phyloP scores from a whole-genome alignment of 352 stramenopile species.

The Chrysophaeum taylorii region DNA sequence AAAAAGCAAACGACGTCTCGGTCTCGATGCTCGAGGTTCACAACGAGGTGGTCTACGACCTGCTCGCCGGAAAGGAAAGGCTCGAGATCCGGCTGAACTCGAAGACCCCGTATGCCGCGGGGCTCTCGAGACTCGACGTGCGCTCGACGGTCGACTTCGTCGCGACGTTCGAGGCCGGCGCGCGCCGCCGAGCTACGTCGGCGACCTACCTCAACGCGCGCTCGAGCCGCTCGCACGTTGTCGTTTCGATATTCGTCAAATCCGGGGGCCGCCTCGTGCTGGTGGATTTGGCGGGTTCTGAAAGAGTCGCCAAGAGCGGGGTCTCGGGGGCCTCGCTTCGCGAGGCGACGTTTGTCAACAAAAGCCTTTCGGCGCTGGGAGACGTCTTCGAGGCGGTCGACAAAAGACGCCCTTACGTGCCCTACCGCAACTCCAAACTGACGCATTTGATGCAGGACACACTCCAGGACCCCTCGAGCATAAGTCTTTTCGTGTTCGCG shows the following conservation, averaged over 20 bases:
- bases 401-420: conserved; percentile 61
- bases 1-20: too few species aligned
- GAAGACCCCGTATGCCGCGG: conserved; percentile 25
- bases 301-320: conserved; percentile 47
- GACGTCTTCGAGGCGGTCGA: conserved; percentile 78
- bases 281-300: conserved; percentile 42
- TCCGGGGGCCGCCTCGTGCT: conserved; percentile 39
- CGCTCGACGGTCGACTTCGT: conserved; percentile 32
- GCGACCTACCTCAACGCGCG: conserved; percentile 50
- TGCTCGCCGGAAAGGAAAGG: too few species aligned
- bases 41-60: conserved; percentile 47
- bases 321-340: conserved; percentile 40
- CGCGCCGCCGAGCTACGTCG: conserved; percentile 28
- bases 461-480: too few species aligned
- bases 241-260: conserved; percentile 39
- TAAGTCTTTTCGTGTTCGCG: too few species aligned
- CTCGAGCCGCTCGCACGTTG: conserved; percentile 43
- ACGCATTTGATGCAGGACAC: conserved; percentile 82
- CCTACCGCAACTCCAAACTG: conserved; percentile 87
- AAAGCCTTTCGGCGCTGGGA: conserved; percentile 46
- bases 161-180: conserved; percentile 34
- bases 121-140: conserved; percentile 29
- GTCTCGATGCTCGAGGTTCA: conserved; percentile 54
- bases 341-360: conserved; percentile 55
- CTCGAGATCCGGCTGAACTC: conserved; percentile 23